phyloP scores from a whole-genome alignment of 2,329 filamentous ascomycete species.

The Drechmeria coniospora region DNA sequence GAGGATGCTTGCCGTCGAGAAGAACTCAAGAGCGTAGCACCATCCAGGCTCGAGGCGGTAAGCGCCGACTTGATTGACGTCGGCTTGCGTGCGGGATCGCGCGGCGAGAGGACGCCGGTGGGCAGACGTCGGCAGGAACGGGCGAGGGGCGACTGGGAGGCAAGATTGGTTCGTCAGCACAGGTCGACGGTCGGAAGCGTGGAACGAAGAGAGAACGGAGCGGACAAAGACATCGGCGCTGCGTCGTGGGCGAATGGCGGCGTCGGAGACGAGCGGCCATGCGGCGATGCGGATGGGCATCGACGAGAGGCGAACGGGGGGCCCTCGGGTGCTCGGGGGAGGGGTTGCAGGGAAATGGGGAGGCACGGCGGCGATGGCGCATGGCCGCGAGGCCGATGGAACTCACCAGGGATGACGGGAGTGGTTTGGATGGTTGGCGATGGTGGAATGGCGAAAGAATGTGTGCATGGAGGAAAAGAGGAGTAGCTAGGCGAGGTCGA shows the following conservation, averaged over 20 bases:
- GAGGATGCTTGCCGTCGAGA: slow-evolving; percentile 7
- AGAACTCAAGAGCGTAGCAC: slow-evolving; percentile 12
- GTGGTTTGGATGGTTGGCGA: slow-evolving; percentile 17
- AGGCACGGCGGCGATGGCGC: slow-evolving; percentile 19
- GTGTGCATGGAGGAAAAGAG: slow-evolving; percentile 29
- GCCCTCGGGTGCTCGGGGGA: slow-evolving; percentile 7
- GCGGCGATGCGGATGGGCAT: not conserved
- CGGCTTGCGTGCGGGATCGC: slow-evolving; percentile 14
- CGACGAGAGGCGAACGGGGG: slow-evolving; percentile 1
- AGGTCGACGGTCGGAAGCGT: too few relatives aligned
- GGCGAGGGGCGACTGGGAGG: slow-evolving; percentile 4
- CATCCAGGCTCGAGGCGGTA: slow-evolving; percentile 17
- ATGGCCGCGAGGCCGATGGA: slow-evolving; percentile 15
- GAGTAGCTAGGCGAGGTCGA: slow-evolving; percentile 22
- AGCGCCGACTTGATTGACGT: slow-evolving; percentile 15
- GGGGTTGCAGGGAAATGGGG: slow-evolving; percentile 11
- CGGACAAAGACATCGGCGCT: too few relatives aligned
- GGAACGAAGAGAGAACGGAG: too few relatives aligned
- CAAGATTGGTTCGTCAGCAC: slow-evolving; percentile 3
- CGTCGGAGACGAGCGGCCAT: too few relatives aligned
- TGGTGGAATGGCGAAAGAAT: slow-evolving; percentile 19
- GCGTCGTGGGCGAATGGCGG: too few relatives aligned
- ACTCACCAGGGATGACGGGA: slow-evolving; percentile 22
- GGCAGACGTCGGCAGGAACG: slow-evolving; percentile 8
- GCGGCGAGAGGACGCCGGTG: slow-evolving; percentile 10